Conservation (phyloP, 768 basidiomycete species). For the Rhizopogon sp. region DNA sequence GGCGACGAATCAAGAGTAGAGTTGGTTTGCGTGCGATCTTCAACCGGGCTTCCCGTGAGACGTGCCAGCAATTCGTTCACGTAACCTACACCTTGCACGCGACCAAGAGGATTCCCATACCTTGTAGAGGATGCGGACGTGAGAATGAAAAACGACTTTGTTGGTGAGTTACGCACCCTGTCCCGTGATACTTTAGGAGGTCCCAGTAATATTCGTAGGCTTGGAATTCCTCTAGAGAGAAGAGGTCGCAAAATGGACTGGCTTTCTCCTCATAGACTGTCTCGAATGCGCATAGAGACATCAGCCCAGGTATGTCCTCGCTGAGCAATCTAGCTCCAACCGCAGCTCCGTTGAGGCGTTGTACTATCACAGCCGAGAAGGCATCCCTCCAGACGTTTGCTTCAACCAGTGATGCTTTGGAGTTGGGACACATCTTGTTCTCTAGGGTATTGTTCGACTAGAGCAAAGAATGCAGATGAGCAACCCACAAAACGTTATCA, state of each 20-base stretch:
- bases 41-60: conserved; percentile 57
- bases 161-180: conserved; percentile 45
- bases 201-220: conserved; percentile 69
- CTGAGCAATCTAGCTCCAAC: conserved; percentile 57
- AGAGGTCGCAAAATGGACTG: conserved; percentile 72
- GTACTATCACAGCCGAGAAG: conserved; percentile 38
- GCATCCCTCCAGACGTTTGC: conserved; percentile 49
- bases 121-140: conserved; percentile 26
- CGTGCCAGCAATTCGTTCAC: conserved; percentile 86
- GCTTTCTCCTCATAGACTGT: conserved; percentile 45
- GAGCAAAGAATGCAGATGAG: not conserved
- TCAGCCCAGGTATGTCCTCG: conserved; percentile 52
- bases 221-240: conserved; percentile 56
- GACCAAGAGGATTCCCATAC: conserved; percentile 65
- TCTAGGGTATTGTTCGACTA: conserved; percentile 67
- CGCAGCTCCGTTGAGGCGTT: conserved; percentile 43
- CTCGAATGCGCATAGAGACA: conserved; percentile 79
- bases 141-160: not conserved
- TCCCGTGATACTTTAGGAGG: conserved; percentile 73
- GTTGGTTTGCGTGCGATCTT: conserved; percentile 71
- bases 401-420: conserved; percentile 38
- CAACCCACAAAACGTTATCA: not conserved
- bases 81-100: conserved; percentile 81
- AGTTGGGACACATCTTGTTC: conserved; percentile 58
- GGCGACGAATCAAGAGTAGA: conserved; percentile 60